Conservation (phyloP, 805 yeast species). For the Pichia insulana region DNA sequence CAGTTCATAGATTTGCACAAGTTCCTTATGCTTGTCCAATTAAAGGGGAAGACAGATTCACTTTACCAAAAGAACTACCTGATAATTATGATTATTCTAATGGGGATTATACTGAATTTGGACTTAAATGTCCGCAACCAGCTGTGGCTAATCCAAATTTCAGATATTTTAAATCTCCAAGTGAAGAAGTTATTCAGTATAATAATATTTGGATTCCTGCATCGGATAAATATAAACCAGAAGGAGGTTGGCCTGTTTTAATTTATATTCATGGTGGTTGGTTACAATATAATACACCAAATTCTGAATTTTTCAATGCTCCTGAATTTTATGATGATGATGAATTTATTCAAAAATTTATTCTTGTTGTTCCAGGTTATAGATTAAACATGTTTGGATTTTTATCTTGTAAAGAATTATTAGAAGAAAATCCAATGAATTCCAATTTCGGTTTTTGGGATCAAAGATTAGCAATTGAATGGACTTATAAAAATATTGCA, state of each 20-base stretch:
- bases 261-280: slow-evolving; percentile 38
- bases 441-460: slow-evolving; percentile 38
- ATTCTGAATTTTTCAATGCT: slow-evolving; percentile 18
- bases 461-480: slow-evolving; percentile 37
- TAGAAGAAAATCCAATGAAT: slow-evolving; percentile 24
- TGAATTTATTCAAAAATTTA: slow-evolving; percentile 26
- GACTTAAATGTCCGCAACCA: slow-evolving; percentile 33
- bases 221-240: slow-evolving; percentile 24
- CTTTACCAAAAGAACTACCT: slow-evolving; percentile 24
- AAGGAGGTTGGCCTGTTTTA: slow-evolving; percentile 35
- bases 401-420: slow-evolving; percentile 30
- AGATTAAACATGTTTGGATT: slow-evolving; percentile 34
- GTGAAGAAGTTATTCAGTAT: slow-evolving; percentile 28
- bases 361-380: slow-evolving; percentile 32
- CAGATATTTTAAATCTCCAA: slow-evolving; percentile 20
- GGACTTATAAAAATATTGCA: slow-evolving; percentile 35
- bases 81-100: slow-evolving; percentile 27
- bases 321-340: slow-evolving; percentile 21
- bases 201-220: slow-evolving; percentile 34
- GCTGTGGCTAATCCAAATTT: slow-evolving; percentile 22
- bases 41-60: slow-evolving; percentile 27
- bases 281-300: slow-evolving; percentile 30
- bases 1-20: slow-evolving; percentile 23
- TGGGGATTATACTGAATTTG: slow-evolving; percentile 30
- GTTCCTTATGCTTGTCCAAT: slow-evolving; percentile 28